A percentile compares a stretch with the other conserved stretches of the same genome.
Evolutionary conservation across 2,329 filamentous ascomycete species (phyloP).

Genomic region (Coniochaeta prunicola): DNA sequence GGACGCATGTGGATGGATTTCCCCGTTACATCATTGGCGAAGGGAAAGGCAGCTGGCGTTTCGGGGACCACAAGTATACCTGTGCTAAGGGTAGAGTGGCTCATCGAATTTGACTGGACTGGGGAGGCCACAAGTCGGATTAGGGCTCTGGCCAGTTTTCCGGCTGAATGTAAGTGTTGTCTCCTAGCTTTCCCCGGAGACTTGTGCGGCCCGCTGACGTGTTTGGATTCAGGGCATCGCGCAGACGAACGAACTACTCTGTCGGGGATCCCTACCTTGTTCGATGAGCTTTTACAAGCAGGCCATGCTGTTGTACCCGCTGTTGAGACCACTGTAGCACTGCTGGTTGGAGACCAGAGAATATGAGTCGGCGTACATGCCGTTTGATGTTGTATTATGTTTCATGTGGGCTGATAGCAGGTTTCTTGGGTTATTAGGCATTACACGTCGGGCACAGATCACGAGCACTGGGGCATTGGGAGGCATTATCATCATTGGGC

Average conservation of each 20-base stretch:
- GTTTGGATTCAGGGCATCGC: constrained; percentile 43
- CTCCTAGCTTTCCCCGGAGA: background rate
- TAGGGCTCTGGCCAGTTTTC: constrained; percentile 46
- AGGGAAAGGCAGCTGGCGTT: constrained; percentile 8
- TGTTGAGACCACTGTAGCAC: constrained; percentile 51
- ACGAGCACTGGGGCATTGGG: background rate
- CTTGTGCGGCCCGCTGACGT: constrained; percentile 5
- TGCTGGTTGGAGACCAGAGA: constrained; percentile 40
- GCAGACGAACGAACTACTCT: constrained; percentile 50
- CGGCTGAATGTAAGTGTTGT: constrained; percentile 52
- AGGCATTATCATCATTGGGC: background rate
- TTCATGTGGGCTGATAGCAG: background rate
- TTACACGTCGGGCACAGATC: background rate
- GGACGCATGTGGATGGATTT: constrained; percentile 45
- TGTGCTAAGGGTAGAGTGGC: constrained; percentile 48
- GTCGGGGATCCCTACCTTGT: constrained; percentile 50
- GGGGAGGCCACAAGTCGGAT: constrained; percentile 60
- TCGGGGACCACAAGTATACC: background rate
- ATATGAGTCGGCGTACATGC: constrained; percentile 6
- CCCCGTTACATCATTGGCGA: constrained; percentile 32
- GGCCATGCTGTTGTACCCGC: constrained; percentile 49
- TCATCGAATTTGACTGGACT: constrained; percentile 63
- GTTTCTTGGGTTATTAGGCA: background rate
- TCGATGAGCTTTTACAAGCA: constrained; percentile 49
- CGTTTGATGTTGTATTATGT: background rate